Base-by-base conservation (phyloP, 164 flowering plant species). In the Cinnamomum micranthum region DNA sequence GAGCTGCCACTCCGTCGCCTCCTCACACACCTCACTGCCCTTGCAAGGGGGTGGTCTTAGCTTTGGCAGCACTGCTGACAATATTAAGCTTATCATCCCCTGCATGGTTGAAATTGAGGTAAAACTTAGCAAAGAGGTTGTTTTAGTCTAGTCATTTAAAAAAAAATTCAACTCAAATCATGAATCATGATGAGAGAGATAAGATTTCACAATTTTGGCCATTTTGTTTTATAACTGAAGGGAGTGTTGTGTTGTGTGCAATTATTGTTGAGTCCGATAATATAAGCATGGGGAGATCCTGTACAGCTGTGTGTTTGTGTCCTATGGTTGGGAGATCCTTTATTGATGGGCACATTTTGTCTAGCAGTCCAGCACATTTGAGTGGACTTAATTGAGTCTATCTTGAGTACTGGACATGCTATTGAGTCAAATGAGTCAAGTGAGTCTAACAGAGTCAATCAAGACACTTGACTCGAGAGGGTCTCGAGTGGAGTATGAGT, bases 21-120 rank as follows among this genome's bases (percentile, higher is more conserved):
- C 86, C 75, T 82, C 52, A 82, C 95, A 91, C 0, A 76, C 74
- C 27, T 79, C 62, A 2, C 70, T 71, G 7, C 65, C 75, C 19
- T 70, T 27, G 64, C 95, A 89, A 6, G 87, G 86, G 0, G 92
- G 88, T 23, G 95, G 95, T 77, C 92, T 83, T 24, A 88, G 82
- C 4, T 74, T 72, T 25, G 95, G 95, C 2, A 91, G 74, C 3
- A 81, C 69, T 50, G 97, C 94, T 69, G 97, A 92, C 35, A 83
- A 3, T 23, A 89, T 89, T 65, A 92, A 73, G 82, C 84, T 73
- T 27, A 81, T 75, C 97, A 92, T 89, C 2, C 95, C 97, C 97
- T 92, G 80, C 25, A 24, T n/a, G 20, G 47, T 41, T 2, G n/a
- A 55, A 55, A 20, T 15, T 55, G 2, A 69, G 9, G n/a, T 41